Percentiles rank a stretch among this genome's conserved stretches.
These are phyloP conservation scores for Sporisorium iseilematis-ciliati DNA, from an alignment of 1,284 basidiomycete genomes.

Conservation along the genomic window DNA sequence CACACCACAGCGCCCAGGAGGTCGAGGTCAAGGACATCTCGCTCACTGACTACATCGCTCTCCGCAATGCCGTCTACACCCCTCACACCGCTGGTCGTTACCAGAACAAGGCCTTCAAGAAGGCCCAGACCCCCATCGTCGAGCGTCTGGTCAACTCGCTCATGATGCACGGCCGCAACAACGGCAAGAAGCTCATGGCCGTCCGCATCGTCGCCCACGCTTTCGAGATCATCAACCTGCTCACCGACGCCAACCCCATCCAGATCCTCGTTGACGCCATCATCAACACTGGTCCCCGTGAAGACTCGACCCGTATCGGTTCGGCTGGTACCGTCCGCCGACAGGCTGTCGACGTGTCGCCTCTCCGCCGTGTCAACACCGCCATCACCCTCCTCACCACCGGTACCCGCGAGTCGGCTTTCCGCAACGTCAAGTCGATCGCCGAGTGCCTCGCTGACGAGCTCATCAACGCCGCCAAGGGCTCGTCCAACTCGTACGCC, in stretches of 20 bases:
- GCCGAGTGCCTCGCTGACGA: conserved; percentile 97
- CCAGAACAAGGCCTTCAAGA: conserved; percentile 99
- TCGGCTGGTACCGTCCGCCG: conserved; percentile 99
- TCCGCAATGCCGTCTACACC: conserved; percentile 96
- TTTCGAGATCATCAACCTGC: conserved; percentile 99
- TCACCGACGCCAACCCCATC: conserved; percentile 99
- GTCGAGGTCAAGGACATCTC: conserved; percentile 97
- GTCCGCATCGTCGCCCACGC: conserved; percentile 99
- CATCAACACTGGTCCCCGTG: conserved; percentile 99
- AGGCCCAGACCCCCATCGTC: conserved; percentile 99
- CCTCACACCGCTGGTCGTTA: conserved; percentile 98
- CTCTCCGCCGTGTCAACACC: conserved; percentile 98
- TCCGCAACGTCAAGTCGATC: conserved; percentile 99
- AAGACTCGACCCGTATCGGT: conserved; percentile 99
- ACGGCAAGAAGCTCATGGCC: conserved; percentile 99
- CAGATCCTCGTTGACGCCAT: conserved; percentile 98
- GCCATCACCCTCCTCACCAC: conserved; percentile 93
- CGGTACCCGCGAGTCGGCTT: conserved; percentile 98
- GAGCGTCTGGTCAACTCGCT: conserved; percentile 97
- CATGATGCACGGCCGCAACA: conserved; percentile 99
- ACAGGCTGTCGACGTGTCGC: conserved; percentile 99
- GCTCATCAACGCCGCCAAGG: conserved; percentile 99
- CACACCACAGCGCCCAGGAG: conserved; percentile 72
- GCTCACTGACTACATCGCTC: conserved; percentile 91
- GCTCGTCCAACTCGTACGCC: conserved; percentile 99